phyloP scores from a whole-genome alignment of 257 asterid genomes.

The Penstemon eatonii region DNA sequence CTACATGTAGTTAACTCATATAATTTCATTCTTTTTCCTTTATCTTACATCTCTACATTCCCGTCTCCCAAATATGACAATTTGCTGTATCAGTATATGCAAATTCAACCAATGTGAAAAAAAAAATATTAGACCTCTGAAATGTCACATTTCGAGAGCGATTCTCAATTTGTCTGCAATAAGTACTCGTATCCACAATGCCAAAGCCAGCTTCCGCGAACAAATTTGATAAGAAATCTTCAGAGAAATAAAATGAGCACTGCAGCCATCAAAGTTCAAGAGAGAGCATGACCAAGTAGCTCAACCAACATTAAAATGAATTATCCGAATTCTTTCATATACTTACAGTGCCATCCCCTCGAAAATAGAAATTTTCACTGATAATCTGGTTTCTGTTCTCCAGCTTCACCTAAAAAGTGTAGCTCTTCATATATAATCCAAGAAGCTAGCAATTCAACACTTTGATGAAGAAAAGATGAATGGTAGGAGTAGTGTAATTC shows the following conservation, averaged over 20 bases:
- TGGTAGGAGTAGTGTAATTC: constrained; percentile 9
- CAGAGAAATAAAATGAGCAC: constrained; percentile 78
- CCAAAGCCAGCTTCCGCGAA: constrained; percentile 58
- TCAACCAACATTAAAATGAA: constrained; percentile 18
- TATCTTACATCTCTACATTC: not conserved
- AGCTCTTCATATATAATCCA: constrained; percentile 22
- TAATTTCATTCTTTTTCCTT: not conserved
- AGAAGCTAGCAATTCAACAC: constrained; percentile 22
- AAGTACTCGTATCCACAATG: constrained; percentile 47
- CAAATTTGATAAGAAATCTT: constrained; percentile 56
- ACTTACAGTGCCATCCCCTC: constrained; percentile 89
- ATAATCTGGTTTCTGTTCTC: constrained; percentile 71
- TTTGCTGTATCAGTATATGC: constrained; percentile 8
- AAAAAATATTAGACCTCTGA: constrained; percentile 45
- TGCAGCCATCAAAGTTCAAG: constrained; percentile 36
- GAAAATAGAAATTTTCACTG: constrained; percentile 60
- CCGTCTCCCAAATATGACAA: constrained; percentile 11
- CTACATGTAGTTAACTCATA: not conserved
- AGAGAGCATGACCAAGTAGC: constrained; percentile 15
- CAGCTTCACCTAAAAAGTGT: constrained; percentile 62
- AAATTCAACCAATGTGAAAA: constrained; percentile 14
- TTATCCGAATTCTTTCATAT: constrained; percentile 17
- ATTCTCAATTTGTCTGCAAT: constrained; percentile 58
- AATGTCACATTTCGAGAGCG: constrained; percentile 54
- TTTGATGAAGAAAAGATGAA: constrained; percentile 21